These are phyloP conservation scores for Colletotrichum noveboracense DNA, from an alignment of 2,329 filamentous ascomycete species.

Conservation along the genomic window DNA sequence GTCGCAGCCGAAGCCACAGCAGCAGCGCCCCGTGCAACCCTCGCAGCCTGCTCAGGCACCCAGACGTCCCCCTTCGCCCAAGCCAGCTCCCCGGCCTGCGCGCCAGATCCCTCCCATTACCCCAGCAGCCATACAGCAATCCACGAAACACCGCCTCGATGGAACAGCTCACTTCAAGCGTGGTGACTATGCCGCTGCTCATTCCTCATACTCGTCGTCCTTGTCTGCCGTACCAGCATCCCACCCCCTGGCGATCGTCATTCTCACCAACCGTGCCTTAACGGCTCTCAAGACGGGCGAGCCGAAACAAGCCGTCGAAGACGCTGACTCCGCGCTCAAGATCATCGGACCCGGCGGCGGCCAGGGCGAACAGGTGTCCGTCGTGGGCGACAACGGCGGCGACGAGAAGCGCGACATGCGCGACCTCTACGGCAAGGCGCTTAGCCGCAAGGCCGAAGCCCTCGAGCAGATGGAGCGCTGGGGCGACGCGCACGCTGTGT, in stretches of 20 bases:
- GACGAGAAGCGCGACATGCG: constrained; percentile 82
- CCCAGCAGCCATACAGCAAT: constrained; percentile 72
- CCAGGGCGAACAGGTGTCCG: constrained; percentile 78
- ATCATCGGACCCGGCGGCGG: constrained; percentile 83
- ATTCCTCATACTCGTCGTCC: constrained; percentile 81
- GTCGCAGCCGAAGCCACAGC: constrained; percentile 31
- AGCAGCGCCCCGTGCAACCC: constrained; percentile 42
- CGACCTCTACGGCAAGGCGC: constrained; percentile 90
- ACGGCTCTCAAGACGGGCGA: constrained; percentile 92
- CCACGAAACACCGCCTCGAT: constrained; percentile 77
- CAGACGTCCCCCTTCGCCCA: constrained; percentile 38
- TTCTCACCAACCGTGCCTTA: constrained; percentile 89
- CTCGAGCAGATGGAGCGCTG: constrained; percentile 96
- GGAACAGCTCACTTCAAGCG: constrained; percentile 92
- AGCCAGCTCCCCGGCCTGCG: constrained; percentile 51
- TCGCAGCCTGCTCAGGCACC: constrained; percentile 37
- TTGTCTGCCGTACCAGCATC: constrained; percentile 74
- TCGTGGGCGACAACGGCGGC: constrained; percentile 61
- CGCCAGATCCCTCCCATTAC: constrained; percentile 72
- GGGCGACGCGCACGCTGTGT: constrained; percentile 80
- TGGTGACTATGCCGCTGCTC: constrained; percentile 88
- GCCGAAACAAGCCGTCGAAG: constrained; percentile 82
- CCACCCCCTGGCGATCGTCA: constrained; percentile 86
- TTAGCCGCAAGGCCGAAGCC: constrained; percentile 94
- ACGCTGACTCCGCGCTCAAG: constrained; percentile 80